phyloP scores from a whole-genome alignment of 2,329 filamentous ascomycete genomes.

The Xylariomycetidae sp. region DNA sequence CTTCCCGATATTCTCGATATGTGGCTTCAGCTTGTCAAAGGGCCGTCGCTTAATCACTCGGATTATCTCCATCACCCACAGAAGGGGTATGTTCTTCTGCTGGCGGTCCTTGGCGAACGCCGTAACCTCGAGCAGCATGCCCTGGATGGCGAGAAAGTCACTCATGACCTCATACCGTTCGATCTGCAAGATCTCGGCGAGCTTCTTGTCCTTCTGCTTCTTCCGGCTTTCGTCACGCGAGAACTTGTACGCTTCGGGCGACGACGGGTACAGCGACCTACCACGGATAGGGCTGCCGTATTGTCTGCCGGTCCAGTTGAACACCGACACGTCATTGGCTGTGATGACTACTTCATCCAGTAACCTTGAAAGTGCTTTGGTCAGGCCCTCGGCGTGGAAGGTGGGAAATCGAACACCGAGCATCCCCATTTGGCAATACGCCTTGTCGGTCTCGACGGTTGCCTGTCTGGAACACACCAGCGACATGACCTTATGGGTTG shows the following conservation, averaged over 20 bases:
- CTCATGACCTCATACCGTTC: slow-evolving; percentile 21
- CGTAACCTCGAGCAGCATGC: slow-evolving; percentile 19
- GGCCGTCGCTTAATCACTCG: slow-evolving; percentile 10
- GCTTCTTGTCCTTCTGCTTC: slow-evolving; percentile 14
- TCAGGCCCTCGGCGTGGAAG: slow-evolving; percentile 26
- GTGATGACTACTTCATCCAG: slow-evolving; percentile 26
- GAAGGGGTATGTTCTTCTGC: slow-evolving; percentile 18
- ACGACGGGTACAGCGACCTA: slow-evolving; percentile 27
- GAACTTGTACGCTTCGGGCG: slow-evolving; percentile 20
- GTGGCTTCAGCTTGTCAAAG: slow-evolving; percentile 15
- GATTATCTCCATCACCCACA: slow-evolving; percentile 21
- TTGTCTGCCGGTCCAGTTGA: slow-evolving; percentile 29
- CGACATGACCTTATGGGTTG: slow-evolving; percentile 21
- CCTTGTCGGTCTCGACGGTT: slow-evolving; percentile 23
- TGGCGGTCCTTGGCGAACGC: slow-evolving; percentile 19
- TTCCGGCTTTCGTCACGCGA: slow-evolving; percentile 14
- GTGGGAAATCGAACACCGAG: slow-evolving; percentile 26
- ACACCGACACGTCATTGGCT: slow-evolving; percentile 28
- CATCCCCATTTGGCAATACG: slow-evolving; percentile 30
- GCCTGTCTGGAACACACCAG: slow-evolving; percentile 20
- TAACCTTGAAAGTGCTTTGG: slow-evolving; percentile 25
- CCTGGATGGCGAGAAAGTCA: slow-evolving; percentile 19
- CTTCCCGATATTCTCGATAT: slow-evolving; percentile 17
- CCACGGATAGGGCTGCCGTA: slow-evolving; percentile 27
- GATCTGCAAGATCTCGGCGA: slow-evolving; percentile 15